These are phyloP conservation scores for Entophlyctis helioformis DNA, from an alignment of 192 early-diverging fungal genomes.

Conservation along the genomic window DNA sequence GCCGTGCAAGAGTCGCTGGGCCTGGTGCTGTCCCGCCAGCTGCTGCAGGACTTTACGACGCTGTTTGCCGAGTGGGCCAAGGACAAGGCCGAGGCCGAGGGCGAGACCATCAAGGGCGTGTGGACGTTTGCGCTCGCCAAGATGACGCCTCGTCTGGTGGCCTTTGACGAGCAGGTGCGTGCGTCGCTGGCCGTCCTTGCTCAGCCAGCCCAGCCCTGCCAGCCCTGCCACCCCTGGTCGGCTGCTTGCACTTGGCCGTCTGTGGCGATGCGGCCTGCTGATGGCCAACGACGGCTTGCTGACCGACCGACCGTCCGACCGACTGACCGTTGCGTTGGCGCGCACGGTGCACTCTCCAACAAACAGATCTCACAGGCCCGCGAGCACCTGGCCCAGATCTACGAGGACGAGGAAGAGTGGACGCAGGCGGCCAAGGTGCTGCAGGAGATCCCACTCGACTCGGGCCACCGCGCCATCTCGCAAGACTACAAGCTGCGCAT, in stretches of 20 bases:
- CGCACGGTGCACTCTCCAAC: background rate
- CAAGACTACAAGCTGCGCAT: constrained; percentile 63
- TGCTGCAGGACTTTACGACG: constrained; percentile 57
- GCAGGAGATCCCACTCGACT: constrained; percentile 84
- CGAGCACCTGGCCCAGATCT: constrained; percentile 61
- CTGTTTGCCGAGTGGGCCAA: constrained; percentile 36
- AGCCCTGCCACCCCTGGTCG: background rate
- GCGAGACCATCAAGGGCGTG: constrained; percentile 29
- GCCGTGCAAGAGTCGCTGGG: constrained; percentile 42
- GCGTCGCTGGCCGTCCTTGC: background rate
- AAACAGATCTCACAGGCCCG: constrained; percentile 54
- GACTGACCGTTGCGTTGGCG: background rate
- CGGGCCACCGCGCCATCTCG: constrained; percentile 54
- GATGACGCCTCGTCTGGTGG: constrained; percentile 61
- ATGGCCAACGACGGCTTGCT: too few species aligned
- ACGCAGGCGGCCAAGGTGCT: constrained; percentile 75
- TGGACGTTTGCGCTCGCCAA: constrained; percentile 56
- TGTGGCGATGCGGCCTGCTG: too few species aligned
- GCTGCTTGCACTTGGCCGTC: too few species aligned
- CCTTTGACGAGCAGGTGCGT: constrained; percentile 71
- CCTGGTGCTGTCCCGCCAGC: constrained; percentile 62
- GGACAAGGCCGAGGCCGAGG: constrained; percentile 12
- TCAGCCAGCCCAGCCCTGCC: background rate
- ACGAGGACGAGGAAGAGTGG: constrained; percentile 65
- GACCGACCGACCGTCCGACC: background rate